phyloP scores from a whole-genome alignment of 192 early-diverging fungal genomes.

The Martensiomyces pterosporus region DNA sequence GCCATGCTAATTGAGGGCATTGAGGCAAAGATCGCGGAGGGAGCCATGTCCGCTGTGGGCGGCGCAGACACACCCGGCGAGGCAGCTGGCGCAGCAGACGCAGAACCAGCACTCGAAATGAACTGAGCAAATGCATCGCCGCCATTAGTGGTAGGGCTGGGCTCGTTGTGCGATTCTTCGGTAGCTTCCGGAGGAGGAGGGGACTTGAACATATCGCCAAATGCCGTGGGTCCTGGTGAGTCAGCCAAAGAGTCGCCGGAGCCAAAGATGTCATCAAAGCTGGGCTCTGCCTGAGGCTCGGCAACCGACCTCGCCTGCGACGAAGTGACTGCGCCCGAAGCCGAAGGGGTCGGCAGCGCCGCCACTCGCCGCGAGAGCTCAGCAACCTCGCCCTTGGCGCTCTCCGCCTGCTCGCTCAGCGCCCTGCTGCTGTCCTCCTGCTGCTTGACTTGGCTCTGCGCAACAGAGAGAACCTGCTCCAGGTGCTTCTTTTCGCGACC shows the following conservation, averaged over 20 bases:
- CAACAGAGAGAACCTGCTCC: constrained; percentile 15
- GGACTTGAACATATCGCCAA: constrained; percentile 14
- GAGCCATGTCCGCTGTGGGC: constrained; percentile 1
- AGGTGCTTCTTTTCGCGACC: constrained; percentile 36
- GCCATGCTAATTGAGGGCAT: constrained; percentile 18
- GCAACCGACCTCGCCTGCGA: no score
- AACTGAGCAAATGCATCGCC: background rate
- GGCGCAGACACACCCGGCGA: no score
- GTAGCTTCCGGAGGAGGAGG: background rate
- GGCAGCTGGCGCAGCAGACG: no score
- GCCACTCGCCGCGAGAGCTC: constrained; percentile 17
- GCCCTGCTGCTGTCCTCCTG: constrained; percentile 19
- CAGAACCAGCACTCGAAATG: no score
- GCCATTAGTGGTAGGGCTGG: background rate
- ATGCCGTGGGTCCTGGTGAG: constrained; percentile 13
- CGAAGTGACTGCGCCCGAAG: constrained; percentile 4
- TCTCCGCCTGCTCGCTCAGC: constrained; percentile 5
- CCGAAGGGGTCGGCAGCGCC: background rate
- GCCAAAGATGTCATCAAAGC: constrained; percentile 53
- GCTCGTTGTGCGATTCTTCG: background rate
- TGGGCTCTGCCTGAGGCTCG: constrained; percentile 4
- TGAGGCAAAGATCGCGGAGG: constrained; percentile 9
- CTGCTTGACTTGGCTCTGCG: constrained; percentile 25
- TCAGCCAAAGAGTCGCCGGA: constrained; percentile 16
- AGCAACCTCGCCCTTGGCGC: constrained; percentile 11